These are phyloP conservation scores for Asterochloris erici DNA, from an alignment of 139 green algal species.

Conservation along the genomic window DNA sequence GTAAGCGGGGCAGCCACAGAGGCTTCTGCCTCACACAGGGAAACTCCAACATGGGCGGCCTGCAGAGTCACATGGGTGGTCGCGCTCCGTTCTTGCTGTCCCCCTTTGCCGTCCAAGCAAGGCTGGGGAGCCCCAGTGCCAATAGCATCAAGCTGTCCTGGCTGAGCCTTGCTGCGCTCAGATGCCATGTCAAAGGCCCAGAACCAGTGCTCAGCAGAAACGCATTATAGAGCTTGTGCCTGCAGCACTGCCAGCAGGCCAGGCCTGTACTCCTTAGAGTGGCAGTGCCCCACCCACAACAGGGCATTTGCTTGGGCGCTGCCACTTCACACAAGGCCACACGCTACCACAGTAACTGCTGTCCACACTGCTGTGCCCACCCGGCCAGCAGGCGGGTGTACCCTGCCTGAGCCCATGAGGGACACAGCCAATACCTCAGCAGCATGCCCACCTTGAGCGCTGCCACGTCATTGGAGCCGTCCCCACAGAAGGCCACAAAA, in stretches of 20 bases:
- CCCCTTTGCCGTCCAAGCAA: background rate
- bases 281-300: background rate
- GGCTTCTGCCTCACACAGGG: conserved; percentile 56
- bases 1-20: conserved; percentile 48
- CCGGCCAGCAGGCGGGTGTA: too few species aligned
- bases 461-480: conserved; percentile 60
- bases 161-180: background rate
- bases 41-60: conserved; percentile 52
- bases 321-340: background rate
- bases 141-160: background rate
- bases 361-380: too few species aligned
- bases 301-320: background rate
- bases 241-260: too few species aligned
- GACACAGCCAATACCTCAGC: background rate
- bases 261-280: too few species aligned
- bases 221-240: too few species aligned
- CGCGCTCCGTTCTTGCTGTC: background rate
- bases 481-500: conserved; percentile 58
- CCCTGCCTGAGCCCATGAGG: background rate
- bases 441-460: conserved; percentile 41
- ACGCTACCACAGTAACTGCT: too few species aligned
- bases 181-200: background rate
- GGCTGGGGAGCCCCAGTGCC: background rate
- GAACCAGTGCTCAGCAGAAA: too few species aligned
- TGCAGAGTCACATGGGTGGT: background rate